Base-by-base conservation (phyloP, 495 filamentous ascomycete species). In the Aspergillus panamensis region DNA sequence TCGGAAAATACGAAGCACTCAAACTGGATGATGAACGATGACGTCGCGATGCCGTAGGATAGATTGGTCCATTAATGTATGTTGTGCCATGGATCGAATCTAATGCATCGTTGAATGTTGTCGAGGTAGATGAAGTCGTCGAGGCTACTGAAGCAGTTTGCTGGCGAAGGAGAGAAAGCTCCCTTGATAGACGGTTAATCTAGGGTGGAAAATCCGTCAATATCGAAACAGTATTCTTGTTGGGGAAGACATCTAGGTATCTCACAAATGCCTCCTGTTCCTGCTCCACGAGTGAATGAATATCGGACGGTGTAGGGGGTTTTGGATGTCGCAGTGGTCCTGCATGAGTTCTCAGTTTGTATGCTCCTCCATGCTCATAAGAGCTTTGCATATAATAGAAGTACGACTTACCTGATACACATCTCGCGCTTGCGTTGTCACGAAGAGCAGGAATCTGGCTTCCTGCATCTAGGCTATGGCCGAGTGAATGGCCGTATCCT, bases 191-290 rank as follows among this genome's bases (percentile, higher is more conserved):
- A 47, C 91, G 90, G 73, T 97, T 97, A 45, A 96, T 89, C 91
- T 95, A 51, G 16, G 1, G 9, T 43, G 19, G 0, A 30, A 1
- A 8, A 17, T 29, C 25, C n/a, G 37, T 62, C 14, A 62, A 20
- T 43, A 49, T 12, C 12, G n/a, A 20, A 16, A 3, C 4, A 13
- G 8, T n/a, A n/a, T n/a, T n/a, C 29, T 25, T 12, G n/a, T 8
- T 13, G 33, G 16, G 29, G 39, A 8, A 29, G 39, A 8, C n/a
- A 35, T 13, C 3, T 12, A 14, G 12, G 9, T 10, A 25, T 75
- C 83, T 54, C 80, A 93, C 92, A 65, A 96, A 86, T n/a, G 90
- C 87, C 69, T 97, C 92, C 66, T 97, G 92, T 65, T 96, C 92
- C 66, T 92, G 91, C 73, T 97, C 92, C 37, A 96, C 78, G 69